Evolutionary conservation across 2,329 filamentous ascomycete genomes (phyloP), one percentile per base, ranked within the genome.

Genomic region (Berkeleyomyces rouxiae): DNA sequence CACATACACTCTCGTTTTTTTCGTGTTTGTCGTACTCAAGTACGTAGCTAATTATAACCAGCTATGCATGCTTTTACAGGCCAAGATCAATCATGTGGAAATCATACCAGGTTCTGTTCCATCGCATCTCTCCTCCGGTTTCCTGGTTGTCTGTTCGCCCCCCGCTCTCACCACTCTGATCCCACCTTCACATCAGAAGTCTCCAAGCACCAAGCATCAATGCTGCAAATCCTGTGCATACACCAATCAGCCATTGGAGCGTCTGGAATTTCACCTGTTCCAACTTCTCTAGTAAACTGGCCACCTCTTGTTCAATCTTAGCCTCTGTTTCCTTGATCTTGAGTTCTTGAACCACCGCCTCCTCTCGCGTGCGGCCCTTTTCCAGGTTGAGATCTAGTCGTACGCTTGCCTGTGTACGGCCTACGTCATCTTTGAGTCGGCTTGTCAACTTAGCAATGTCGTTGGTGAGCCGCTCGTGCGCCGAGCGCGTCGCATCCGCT

Each of bases 241-340:
- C 89, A 71, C 86, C 91, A 86, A 97, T 96, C 68, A 99, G 77
- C 93, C 93, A 99, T 78, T 99, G 93, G 72, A 99, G 74, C 43
- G 93, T 97, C 71, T 90, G 90, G 75, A 97, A 97, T 79, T 99
- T 99, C 73, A 99, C 93, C 68, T 90, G 88, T 76, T 99, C 93
- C 58, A 99, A 79, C 75, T 95, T 86, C 78, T 97, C 93, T 67
- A 90, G 79, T 71, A 99, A 73, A 40, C 87, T 87, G 47, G 92
- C 92, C 61, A 93, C 90, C 78, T 97, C 93, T 76, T 97, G 92
- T 78, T 99, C 93, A 70, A 99, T 97, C 75, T 95, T 86, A 64
- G 91, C 96, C 77, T 99, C 93, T 10, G 93, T 97, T 80, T 99
- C 93, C 78, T 96, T 96, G 70, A 99, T 90, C 78, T 96, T 95